Percentiles rank a stretch among this genome's conserved stretches.
phyloP scores from a whole-genome alignment of 73 alveolate species.

The Tetrahymena malaccensis region DNA sequence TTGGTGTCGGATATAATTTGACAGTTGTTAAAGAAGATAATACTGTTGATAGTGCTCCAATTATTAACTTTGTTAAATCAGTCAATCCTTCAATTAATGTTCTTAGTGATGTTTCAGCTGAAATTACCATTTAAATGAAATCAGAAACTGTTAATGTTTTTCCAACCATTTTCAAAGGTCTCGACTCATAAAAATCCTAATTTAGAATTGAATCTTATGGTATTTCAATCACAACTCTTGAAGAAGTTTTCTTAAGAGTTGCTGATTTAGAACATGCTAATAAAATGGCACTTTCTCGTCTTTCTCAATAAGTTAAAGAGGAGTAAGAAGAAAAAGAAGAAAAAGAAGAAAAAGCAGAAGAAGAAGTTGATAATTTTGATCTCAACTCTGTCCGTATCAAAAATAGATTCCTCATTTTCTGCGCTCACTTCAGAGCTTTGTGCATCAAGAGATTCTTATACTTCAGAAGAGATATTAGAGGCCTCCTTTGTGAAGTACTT shows the following conservation, averaged over 20 bases:
- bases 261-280: conserved; percentile 25
- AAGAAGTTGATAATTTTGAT: not conserved
- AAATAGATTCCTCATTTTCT: conserved; percentile 24
- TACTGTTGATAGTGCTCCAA: conserved; percentile 14
- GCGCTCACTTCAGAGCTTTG: conserved; percentile 52
- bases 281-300: conserved; percentile 48
- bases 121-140: conserved; percentile 44
- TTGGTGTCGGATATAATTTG: conserved; percentile 72
- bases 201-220: conserved; percentile 28
- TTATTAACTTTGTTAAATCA: conserved; percentile 1
- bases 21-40: conserved; percentile 56
- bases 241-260: conserved; percentile 88
- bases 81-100: conserved; percentile 8
- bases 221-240: conserved; percentile 88
- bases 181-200: not conserved
- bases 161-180: not conserved
- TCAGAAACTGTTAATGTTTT: not conserved
- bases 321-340: not conserved
- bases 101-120: conserved; percentile 46
- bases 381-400: conserved; percentile 1
- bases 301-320: conserved; percentile 30
- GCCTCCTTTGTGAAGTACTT: conserved; percentile 45
- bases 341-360: not conserved
- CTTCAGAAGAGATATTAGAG: conserved; percentile 44
- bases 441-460: conserved; percentile 36